Conservation (phyloP, 768 basidiomycete species). For the Lactarius psammicola region DNA sequence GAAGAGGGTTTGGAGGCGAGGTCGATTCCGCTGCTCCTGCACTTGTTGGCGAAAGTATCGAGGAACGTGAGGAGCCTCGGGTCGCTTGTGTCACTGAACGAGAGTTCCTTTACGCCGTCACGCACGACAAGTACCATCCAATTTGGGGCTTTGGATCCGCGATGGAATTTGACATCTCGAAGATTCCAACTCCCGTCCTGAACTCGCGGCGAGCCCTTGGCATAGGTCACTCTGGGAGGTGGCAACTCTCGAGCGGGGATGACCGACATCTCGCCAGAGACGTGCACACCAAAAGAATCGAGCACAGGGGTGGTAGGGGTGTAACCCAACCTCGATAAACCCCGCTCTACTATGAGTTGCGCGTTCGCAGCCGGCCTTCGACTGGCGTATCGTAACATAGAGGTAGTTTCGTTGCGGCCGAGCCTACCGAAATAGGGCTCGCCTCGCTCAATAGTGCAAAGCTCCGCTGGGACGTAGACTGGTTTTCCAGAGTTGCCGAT, state of each 20-base stretch:
- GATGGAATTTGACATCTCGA: conserved; percentile 64
- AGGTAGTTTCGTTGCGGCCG: conserved; percentile 54
- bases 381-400: conserved; percentile 72
- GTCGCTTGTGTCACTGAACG: conserved; percentile 46
- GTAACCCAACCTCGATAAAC: conserved; percentile 57
- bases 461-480: conserved; percentile 60
- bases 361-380: conserved; percentile 62
- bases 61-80: conserved; percentile 45
- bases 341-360: conserved; percentile 53
- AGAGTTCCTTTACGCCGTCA: conserved; percentile 41
- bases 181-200: conserved; percentile 76
- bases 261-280: conserved; percentile 58
- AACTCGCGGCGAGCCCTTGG: conserved; percentile 43
- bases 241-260: conserved; percentile 65
- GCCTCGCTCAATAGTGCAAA: conserved; percentile 63
- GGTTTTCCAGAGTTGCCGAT: conserved; percentile 35
- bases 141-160: conserved; percentile 46
- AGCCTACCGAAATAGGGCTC: conserved; percentile 63
- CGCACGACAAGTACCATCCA: conserved; percentile 70
- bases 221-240: conserved; percentile 58
- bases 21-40: conserved; percentile 56
- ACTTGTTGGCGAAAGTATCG: conserved; percentile 53
- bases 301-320: conserved; percentile 38
- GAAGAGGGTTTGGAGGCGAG: conserved; percentile 27
- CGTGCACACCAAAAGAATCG: conserved; percentile 53